Evolutionary conservation across 2,329 filamentous ascomycete genomes (phyloP), one percentile per base, ranked within the genome.

Genomic region (Fusarium brevicatenulatum): DNA sequence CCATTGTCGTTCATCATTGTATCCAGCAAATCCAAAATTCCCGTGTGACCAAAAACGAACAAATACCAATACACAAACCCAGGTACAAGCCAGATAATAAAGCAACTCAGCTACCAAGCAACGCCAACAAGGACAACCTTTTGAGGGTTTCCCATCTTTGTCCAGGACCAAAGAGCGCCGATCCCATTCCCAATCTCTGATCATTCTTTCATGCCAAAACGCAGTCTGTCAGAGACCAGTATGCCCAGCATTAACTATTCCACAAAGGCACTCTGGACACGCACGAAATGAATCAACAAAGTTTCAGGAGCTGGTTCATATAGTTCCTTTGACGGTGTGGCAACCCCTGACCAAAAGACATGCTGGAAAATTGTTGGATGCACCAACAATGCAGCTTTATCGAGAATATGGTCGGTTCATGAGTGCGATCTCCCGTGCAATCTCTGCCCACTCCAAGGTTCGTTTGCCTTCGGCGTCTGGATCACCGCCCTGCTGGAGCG

Each of bases 331-430:
- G 18, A 46, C 52, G 56, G 23, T 32, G 32, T 32, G 32, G 13
- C 50, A 61, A 55, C 30, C 54, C 55, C 47, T 12, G 34, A 54
- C 36, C 46, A 37, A 39, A 39, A 47, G 16, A 32, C 55, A 43
- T 44, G 36, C 19, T 59, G 56, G 49, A 57, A 55, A 56, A 32
- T 21, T 63, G 47, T 32, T 34, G 36, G 21, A 47, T 32, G 23
- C 30, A 36, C 49, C 37, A 32, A 28, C 11, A 32, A 46, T 54
- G 28, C 23, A 28, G 39, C 37, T 46, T 62, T 78, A 93, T 82
- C 93, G 87, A 23, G 93, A 92, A 82, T 98, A 98, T 21, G 96
- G 96, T 77, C 93, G 91, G 80, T 99, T 99, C 94, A 99, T 97
- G 34, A 95, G 86, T 9, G 96, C 95, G 74, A 99, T 95, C 82